These are phyloP conservation scores for Kwoniella dejecticola DNA, from an alignment of 768 basidiomycete genomes.

Conservation along the genomic window DNA sequence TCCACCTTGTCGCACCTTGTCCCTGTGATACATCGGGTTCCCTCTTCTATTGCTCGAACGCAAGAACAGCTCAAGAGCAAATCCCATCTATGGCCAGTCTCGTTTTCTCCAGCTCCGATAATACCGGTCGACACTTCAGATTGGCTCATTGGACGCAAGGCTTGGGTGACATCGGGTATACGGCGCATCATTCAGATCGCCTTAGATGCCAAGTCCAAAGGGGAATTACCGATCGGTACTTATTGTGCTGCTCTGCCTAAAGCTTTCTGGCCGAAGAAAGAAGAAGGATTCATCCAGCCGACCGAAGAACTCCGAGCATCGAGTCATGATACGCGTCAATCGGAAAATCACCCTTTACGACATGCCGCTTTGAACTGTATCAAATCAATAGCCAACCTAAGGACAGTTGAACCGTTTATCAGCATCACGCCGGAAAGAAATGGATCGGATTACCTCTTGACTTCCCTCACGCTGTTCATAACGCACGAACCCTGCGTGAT, in stretches of 20 bases:
- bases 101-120: conserved; percentile 32
- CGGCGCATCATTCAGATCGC: conserved; percentile 62
- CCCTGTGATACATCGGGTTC: conserved; percentile 59
- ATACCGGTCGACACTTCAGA: conserved; percentile 63
- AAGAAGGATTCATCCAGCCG: conserved; percentile 53
- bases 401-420: conserved; percentile 52
- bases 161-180: conserved; percentile 78
- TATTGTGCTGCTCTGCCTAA: conserved; percentile 61
- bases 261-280: conserved; percentile 33
- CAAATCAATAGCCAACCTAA: conserved; percentile 47
- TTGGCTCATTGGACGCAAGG: conserved; percentile 68
- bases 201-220: conserved; percentile 58
- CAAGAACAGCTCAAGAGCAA: conserved; percentile 62
- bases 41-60: conserved; percentile 69
- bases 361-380: conserved; percentile 75
- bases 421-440: conserved; percentile 58
- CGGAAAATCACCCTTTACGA: conserved; percentile 73
- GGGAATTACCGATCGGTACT: conserved; percentile 79
- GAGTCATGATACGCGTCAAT: conserved; percentile 71
- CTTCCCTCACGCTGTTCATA: conserved; percentile 76
- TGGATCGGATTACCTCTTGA: conserved; percentile 84
- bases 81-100: conserved; percentile 71
- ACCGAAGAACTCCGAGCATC: conserved; percentile 55
- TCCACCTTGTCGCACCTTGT: conserved; percentile 22
- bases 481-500: conserved; percentile 98